Evolutionary conservation across 2,329 filamentous ascomycete species (phyloP), one percentile per base, ranked within the genome.

Genomic region (Stachybotrys echinatus): DNA sequence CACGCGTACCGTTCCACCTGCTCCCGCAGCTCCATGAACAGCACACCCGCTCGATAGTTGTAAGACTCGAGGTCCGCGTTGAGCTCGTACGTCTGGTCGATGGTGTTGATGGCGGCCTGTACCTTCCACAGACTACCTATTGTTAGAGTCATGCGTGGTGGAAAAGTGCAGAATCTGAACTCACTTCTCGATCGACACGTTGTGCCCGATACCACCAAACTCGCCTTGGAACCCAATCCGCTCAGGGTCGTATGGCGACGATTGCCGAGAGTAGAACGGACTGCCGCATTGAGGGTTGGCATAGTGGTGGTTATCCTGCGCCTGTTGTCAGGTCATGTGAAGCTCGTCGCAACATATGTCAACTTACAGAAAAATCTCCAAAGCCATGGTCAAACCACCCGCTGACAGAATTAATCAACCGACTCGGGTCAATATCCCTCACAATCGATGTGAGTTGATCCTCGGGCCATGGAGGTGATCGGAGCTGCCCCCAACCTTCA

Each of bases 151-250:
- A 23, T 17, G 18, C 21, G 21, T 23, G 8, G 23, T 20, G 18
- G 12, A 14, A 23, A 17, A 23, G 27, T 8, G 10, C 31, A 40
- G 2, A 20, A 2, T 12, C 17, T 2, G 5, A 3, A 70, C 75
- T 61, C 62, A 83, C 79, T 87, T 71, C 2, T 85, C 77, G 14
- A 75, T 76, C 0, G 81, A 79, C 4, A 84, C 75, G 48, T 86
- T 86, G 45, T 84, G 74, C 0, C 85, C 86, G 12, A 88, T 76
- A 0, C 85, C 85, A 3, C 85, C 85, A 50, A 88, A 89, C 58
- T 89, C 86, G 23, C 85, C 85, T 54, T 88, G 84, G 55, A 89
- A 76, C 0, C 78, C 85, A 27, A 89, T 87, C 1, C 85, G 77
- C 5, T 57, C 68, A 0, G 74, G 67, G 53, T 84, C 84, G 58